Evolutionary conservation across 1,284 basidiomycete species (phyloP), one percentile per base, ranked within the genome.

Genomic region (Anthracocystis panici-leucophaei): DNA sequence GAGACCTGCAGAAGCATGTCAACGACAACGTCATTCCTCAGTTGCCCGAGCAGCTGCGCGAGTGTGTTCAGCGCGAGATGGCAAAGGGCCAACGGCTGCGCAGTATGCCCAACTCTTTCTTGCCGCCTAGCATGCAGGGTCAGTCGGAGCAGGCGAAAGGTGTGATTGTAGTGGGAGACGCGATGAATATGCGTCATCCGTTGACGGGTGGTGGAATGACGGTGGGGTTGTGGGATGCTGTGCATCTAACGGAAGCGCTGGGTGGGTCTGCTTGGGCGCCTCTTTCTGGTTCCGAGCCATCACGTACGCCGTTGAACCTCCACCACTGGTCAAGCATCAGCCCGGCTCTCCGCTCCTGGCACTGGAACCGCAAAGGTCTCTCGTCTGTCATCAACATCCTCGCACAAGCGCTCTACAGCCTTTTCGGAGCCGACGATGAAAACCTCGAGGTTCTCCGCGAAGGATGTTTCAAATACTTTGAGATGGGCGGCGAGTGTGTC

Each of bases 131-230:
- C 18, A 89, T 92, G 82, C 97, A 98, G 84, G 93, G 92, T 12
- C 59, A 91, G 77, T 78, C 38, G 61, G 63, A 80, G 27, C 66
- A 82, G 8, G 77, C 91, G 69, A 88, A 90, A 58, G 95, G 95
- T 21, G 91, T 91, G 9, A 88, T 99, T 72, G 89, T 99, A 62
- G 88, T 97, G 44, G 97, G 97, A 5, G 97, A 99, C 85, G 91
- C 96, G 1, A 96, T 95, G 92, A 99, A 99, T 85, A 99, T 99
- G 95, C 92, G 97, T 1, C 97, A 99, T 86, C 96, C 97, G 0
- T 88, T 99, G 12, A 99, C 96, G 0, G 97, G 97, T 11, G 96
- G 87, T 77, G 83, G 83, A 21, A 85, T 85, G 83, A 78, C 82
- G 1, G 83, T 85, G 16, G 83, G 80, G 11, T 64, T 85, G n/a